A percentile compares a stretch with the other conserved stretches of the same genome.
Conservation (phyloP, 108 stramenopile genomes). For the Pseudonitzschia delicatissima region DNA sequence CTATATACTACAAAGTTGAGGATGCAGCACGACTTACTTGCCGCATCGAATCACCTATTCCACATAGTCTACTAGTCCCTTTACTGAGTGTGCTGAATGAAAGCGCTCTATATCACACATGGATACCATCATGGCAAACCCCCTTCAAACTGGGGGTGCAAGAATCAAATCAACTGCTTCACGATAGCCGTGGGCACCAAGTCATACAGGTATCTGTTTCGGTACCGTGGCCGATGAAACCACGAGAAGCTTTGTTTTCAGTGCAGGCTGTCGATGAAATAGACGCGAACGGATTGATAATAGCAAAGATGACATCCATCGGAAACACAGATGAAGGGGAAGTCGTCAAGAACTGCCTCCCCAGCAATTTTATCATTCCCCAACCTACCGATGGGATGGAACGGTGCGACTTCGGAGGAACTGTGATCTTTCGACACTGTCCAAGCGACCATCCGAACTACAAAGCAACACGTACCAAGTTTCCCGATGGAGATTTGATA, state of each 20-base stretch:
- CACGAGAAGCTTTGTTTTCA: constrained; percentile 49
- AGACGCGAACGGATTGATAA: constrained; percentile 36
- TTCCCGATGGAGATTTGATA: constrained; percentile 31
- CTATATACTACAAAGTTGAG: constrained; percentile 71
- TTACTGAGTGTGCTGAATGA: constrained; percentile 73
- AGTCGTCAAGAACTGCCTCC: background rate
- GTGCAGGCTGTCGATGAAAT: constrained; percentile 72
- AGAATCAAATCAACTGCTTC: constrained; percentile 46
- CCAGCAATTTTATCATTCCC: constrained; percentile 36
- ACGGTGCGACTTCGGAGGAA: constrained; percentile 59
- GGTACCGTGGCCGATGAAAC: constrained; percentile 64
- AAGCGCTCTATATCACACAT: constrained; percentile 58
- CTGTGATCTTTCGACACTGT: constrained; percentile 61
- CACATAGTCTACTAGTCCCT: constrained; percentile 50
- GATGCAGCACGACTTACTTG: constrained; percentile 38
- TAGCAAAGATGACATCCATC: constrained; percentile 39
- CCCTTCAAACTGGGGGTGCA: constrained; percentile 50
- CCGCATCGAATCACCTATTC: constrained; percentile 65
- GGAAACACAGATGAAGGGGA: constrained; percentile 4
- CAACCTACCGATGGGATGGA: constrained; percentile 19
- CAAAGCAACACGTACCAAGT: constrained; percentile 8
- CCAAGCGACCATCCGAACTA: constrained; percentile 61
- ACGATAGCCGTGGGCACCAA: constrained; percentile 55
- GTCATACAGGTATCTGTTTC: constrained; percentile 44
- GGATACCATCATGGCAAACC: constrained; percentile 55